Evolutionary conservation across 192 early-diverging fungal genomes (phyloP), one percentile per base, ranked within the genome.

Genomic region (Rhizophagus prolifer): DNA sequence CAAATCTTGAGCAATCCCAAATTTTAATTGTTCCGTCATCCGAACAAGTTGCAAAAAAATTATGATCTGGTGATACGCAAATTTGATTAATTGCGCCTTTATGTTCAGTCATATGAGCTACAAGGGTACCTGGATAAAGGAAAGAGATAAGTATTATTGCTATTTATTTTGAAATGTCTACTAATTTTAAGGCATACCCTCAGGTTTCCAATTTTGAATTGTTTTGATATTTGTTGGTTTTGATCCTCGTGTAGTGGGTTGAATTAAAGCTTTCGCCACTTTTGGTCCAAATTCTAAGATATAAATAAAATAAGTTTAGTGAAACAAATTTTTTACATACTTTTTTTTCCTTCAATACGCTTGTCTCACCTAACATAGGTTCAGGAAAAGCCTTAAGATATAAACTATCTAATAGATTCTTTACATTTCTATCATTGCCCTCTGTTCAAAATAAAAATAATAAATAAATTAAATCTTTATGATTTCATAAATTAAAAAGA

Each of bases 101-200:
- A 76, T 98, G 97, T 72, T 98, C 96, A 13, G 87, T 84, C 23
- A 97, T 82, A 72, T 94, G 91, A 12, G 93, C 93, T 16, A 96
- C 89, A 44, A 97, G 78, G 14, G 84, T 91, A 21, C 90, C 83
- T 81, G 78, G 14, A 50, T 23, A 25, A 58, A 54, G 10, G 16
- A 28, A 9, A 44, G 36, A 38, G 7, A 38, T 50, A 12, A 70
- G 12, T 9, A 41, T 12, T 44, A 44, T 44, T 10, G 12, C 36
- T 38, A 44, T 44, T 72, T 14, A 21, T 23, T 50, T 14, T 26
- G 31, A 9, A 30, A 34, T 13, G 36, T 31, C 23, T 9, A 30
- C 23, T 34, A 34, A 34, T 34, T 31, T n/a, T n/a, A 13, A 1
- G 25, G 67, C 9, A 61, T 87, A 74, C 91, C 94, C 80, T 93